Conservation (phyloP, 345 rosid genomes). For the Limnanthes douglasii region DNA sequence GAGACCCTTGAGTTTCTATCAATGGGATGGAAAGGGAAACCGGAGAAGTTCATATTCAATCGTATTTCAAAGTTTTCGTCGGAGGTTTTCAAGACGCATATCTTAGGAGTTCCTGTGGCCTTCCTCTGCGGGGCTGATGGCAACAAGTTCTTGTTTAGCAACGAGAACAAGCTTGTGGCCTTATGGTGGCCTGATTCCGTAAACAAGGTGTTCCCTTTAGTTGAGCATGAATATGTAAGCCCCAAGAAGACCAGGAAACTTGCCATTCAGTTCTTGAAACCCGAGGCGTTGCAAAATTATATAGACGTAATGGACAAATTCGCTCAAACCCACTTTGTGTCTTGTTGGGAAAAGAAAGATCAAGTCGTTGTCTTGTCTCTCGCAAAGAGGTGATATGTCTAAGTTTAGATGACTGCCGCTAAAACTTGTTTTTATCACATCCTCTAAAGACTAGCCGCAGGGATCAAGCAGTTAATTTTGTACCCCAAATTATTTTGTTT, state of each 20-base stretch:
- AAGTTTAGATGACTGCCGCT: no score
- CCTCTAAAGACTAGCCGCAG: no score
- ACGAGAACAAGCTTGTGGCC: conserved; percentile 22
- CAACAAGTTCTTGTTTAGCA: conserved; percentile 26
- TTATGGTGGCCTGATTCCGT: conserved; percentile 34
- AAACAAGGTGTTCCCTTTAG: conserved; percentile 24
- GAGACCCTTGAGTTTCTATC: conserved; percentile 21
- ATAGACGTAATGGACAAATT: conserved; percentile 17
- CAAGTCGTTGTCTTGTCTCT: conserved; percentile 17
- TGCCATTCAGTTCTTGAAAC: conserved; percentile 19
- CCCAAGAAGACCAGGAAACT: conserved; percentile 16
- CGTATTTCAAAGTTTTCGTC: conserved; percentile 15
- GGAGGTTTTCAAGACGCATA: conserved; percentile 17
- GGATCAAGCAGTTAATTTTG: no score
- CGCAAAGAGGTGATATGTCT: conserved; percentile 9
- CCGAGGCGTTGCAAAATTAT: conserved; percentile 21
- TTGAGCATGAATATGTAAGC: conserved; percentile 11
- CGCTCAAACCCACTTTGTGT: conserved; percentile 13
- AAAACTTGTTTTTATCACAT: no score
- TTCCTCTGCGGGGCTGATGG: conserved; percentile 22
- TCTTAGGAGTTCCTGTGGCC: conserved; percentile 14
- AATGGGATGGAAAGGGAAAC: conserved; percentile 19
- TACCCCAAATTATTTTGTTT: no score
- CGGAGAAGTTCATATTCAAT: conserved; percentile 20
- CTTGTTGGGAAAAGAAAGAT: conserved; percentile 15